Evolutionary conservation across 192 early-diverging fungal species (phyloP).

Genomic region (Ambispora gerdemannii): DNA sequence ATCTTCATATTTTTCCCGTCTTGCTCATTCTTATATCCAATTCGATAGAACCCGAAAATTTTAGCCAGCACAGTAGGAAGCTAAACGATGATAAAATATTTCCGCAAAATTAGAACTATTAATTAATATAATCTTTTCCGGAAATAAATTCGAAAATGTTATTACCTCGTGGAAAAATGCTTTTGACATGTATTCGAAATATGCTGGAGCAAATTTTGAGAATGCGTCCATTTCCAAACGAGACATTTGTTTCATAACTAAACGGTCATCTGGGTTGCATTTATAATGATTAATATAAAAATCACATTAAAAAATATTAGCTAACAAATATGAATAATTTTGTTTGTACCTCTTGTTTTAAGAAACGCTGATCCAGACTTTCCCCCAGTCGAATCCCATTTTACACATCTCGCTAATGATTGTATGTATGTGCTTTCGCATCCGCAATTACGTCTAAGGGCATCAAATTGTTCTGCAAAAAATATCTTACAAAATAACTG

Average conservation of each 20-base stretch:
- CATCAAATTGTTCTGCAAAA: slow-evolving; percentile 92
- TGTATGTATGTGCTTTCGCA: slow-evolving; percentile 81
- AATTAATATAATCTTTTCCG: neutral
- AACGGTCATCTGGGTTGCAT: slow-evolving; percentile 90
- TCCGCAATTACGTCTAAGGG: slow-evolving; percentile 76
- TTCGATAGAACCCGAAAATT: slow-evolving; percentile 90
- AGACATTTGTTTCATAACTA: slow-evolving; percentile 88
- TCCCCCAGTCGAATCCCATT: slow-evolving; percentile 82
- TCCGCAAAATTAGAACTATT: neutral
- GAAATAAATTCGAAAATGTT: slow-evolving; percentile 8
- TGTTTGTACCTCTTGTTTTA: slow-evolving; percentile 66
- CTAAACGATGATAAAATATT: slow-evolving; percentile 38
- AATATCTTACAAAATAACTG: slow-evolving; percentile 87
- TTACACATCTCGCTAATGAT: slow-evolving; percentile 82
- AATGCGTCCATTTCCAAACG: slow-evolving; percentile 84
- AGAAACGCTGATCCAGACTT: slow-evolving; percentile 90
- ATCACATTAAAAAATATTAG: too few species aligned
- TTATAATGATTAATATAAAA: too few species aligned
- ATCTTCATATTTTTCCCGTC: slow-evolving; percentile 81
- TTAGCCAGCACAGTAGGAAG: slow-evolving; percentile 81
- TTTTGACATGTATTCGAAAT: slow-evolving; percentile 83
- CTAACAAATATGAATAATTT: neutral
- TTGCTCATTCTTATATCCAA: slow-evolving; percentile 82
- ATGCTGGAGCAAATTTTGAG: slow-evolving; percentile 83
- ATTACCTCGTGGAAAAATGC: slow-evolving; percentile 43